Evolutionary conservation across 1,284 basidiomycete species (phyloP), one percentile per base, ranked within the genome.

Genomic region (Coriolopsis trogii): DNA sequence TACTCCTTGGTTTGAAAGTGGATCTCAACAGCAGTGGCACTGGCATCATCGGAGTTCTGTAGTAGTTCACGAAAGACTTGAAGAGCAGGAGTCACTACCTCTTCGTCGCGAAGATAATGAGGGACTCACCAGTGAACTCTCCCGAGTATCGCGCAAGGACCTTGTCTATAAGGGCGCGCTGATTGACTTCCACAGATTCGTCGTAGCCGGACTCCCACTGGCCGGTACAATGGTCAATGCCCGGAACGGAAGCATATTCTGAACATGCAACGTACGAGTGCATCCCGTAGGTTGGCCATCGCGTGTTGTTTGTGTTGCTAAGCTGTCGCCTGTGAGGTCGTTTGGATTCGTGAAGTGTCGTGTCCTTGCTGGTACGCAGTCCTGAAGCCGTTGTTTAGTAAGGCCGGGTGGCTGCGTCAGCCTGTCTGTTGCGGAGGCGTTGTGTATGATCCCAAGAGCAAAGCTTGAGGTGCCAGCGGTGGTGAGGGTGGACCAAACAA

Each of bases 11-110:
- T 90, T 65, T 91, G 84, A 60, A 95, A 95, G 53, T 79, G 82
- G 59, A 95, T 91, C 69, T 95, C 90, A 1, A 90, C 92, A 30
- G 82, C 74, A 49, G 80, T 83, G 6, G 94, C 89, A 34, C 85
- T 87, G 1, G 93, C 95, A 72, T 98, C 96, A 67, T 98, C 95
- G 13, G 95, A 95, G 66, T 98, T 98, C 75, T 98, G 80, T 0
- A 98, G 75, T 9, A 98, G 82, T 68, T 98, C 95, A 33, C 95
- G 82, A 64, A 95, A 96, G 39, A 95, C 91, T 82, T 49, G 7
- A 49, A 8, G 13, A 18, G 28, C 3, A n/a, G 16, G 29, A 12
- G 10, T 21, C 7, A 8, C 10, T 12, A 12, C 5, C 10, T 21
- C 10, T 5, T 3, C 6, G 21, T 18, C 21, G 25, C 33, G 31